phyloP scores from a whole-genome alignment of 2,329 filamentous ascomycete species.

The Purpureocillium lavendulum region DNA sequence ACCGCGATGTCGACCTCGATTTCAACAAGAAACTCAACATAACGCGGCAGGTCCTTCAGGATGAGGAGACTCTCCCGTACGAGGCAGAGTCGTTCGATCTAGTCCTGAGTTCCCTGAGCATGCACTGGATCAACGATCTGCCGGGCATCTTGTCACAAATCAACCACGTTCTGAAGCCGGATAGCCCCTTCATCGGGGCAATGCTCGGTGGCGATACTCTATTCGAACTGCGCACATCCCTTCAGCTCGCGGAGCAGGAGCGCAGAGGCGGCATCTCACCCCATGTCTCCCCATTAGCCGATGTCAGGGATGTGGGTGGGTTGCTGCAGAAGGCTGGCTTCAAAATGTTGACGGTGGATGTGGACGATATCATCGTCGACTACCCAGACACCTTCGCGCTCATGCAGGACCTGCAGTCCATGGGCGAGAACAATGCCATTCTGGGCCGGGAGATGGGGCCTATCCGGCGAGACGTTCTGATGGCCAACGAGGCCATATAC shows the following conservation, averaged over 20 bases:
- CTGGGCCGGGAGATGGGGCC: slow-evolving; percentile 73
- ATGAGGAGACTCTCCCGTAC: slow-evolving; percentile 70
- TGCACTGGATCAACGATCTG: slow-evolving; percentile 98
- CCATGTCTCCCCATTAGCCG: slow-evolving; percentile 83
- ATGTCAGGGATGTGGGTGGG: slow-evolving; percentile 85
- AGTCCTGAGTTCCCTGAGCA: slow-evolving; percentile 76
- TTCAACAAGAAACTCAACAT: slow-evolving; percentile 71
- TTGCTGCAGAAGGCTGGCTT: slow-evolving; percentile 82
- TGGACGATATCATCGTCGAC: slow-evolving; percentile 94
- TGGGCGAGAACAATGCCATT: slow-evolving; percentile 92
- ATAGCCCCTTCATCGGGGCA: slow-evolving; percentile 84
- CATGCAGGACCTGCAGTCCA: slow-evolving; percentile 90
- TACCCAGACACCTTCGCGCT: slow-evolving; percentile 84
- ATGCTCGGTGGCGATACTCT: slow-evolving; percentile 96
- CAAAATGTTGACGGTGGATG: slow-evolving; percentile 91
- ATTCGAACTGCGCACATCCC: slow-evolving; percentile 84
- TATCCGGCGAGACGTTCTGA: slow-evolving; percentile 72
- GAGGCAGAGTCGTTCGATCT: slow-evolving; percentile 74
- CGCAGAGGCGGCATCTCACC: slow-evolving; percentile 84
- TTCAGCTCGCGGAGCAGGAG: slow-evolving; percentile 89
- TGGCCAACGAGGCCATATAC: slow-evolving; percentile 87
- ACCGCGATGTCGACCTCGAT: slow-evolving; percentile 66
- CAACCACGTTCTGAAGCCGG: slow-evolving; percentile 80
- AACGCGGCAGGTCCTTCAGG: slow-evolving; percentile 63
- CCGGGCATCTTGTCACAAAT: slow-evolving; percentile 78